Evolutionary conservation across 2,329 filamentous ascomycete species (phyloP).

Genomic region (Venturia oleaginea): DNA sequence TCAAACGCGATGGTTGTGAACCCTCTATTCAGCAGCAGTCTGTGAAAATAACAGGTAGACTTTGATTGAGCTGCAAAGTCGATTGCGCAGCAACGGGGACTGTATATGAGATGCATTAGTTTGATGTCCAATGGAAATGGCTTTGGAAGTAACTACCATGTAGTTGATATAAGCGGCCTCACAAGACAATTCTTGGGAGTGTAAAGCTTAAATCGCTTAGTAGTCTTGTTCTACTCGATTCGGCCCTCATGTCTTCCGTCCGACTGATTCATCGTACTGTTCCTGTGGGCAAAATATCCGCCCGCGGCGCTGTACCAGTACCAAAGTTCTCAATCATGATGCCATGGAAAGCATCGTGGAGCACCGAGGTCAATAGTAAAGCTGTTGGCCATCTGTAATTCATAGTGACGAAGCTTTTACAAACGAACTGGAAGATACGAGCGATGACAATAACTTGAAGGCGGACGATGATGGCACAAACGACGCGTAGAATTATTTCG

Average conservation of each 20-base stretch:
- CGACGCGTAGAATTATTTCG: neutral
- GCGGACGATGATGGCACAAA: neutral
- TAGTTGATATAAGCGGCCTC: neutral
- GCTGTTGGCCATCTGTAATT: neutral
- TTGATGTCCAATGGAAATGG: neutral
- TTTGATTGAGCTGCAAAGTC: too few species aligned
- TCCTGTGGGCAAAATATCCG: neutral
- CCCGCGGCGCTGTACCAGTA: too few species aligned
- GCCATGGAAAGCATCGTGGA: too few species aligned
- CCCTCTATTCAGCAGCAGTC: too few species aligned
- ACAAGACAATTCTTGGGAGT: neutral
- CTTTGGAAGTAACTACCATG: neutral
- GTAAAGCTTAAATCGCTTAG: neutral
- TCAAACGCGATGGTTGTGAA: too few species aligned
- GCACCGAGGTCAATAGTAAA: neutral
- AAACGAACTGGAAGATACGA: neutral
- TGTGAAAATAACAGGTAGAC: too few species aligned
- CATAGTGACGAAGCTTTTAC: neutral
- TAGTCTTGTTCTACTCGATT: neutral
- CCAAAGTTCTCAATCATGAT: too few species aligned
- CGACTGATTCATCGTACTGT: neutral
- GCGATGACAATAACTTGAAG: too few species aligned
- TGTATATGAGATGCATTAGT: neutral
- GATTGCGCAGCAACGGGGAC: too few species aligned
- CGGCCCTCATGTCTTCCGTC: neutral